A percentile compares a stretch with the other conserved stretches of the same genome.
phyloP scores from a whole-genome alignment of 805 yeast genomes.

The Lachancea meyersii region DNA sequence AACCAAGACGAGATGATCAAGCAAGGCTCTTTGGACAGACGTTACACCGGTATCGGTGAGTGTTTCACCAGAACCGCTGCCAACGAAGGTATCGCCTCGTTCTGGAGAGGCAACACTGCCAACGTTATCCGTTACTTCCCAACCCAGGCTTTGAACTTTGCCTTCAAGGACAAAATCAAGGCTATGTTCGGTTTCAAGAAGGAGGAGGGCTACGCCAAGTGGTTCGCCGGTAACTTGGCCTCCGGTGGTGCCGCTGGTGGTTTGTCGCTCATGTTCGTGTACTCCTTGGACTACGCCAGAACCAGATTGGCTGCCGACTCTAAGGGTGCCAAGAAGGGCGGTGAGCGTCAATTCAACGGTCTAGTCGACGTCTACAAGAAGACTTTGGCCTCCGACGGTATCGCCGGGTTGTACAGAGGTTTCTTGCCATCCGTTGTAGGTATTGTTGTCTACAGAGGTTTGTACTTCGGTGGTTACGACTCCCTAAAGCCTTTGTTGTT shows the following conservation, averaged over 20 bases:
- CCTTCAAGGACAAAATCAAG: conserved; percentile 97
- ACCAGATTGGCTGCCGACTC: conserved; percentile 99
- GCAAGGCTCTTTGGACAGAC: conserved; percentile 87
- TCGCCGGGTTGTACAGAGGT: conserved; percentile 99
- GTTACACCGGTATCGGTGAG: conserved; percentile 85
- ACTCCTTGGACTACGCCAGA: conserved; percentile 97
- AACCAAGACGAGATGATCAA: conserved; percentile 98
- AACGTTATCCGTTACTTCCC: conserved; percentile 99
- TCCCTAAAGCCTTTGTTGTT: conserved; percentile 92
- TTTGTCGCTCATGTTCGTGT: conserved; percentile 85
- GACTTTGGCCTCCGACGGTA: conserved; percentile 92
- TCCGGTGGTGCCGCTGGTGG: conserved; percentile 99
- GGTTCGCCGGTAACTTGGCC: conserved; percentile 98
- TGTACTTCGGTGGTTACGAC: conserved; percentile 96
- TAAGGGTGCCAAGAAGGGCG: conserved; percentile 77
- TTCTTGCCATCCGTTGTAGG: conserved; percentile 98
- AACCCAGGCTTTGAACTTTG: conserved; percentile 97
- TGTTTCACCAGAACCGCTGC: conserved; percentile 93
- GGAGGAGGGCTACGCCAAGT: conserved; percentile 84
- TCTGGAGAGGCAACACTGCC: conserved; percentile 99
- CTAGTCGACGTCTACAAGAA: conserved; percentile 92
- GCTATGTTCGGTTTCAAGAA: conserved; percentile 94
- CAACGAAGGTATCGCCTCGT: conserved; percentile 84
- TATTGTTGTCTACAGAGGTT: conserved; percentile 98
- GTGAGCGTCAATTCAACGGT: conserved; percentile 97